phyloP scores from a whole-genome alignment of 2,329 filamentous ascomycete genomes.

The Botrytis byssoidea region DNA sequence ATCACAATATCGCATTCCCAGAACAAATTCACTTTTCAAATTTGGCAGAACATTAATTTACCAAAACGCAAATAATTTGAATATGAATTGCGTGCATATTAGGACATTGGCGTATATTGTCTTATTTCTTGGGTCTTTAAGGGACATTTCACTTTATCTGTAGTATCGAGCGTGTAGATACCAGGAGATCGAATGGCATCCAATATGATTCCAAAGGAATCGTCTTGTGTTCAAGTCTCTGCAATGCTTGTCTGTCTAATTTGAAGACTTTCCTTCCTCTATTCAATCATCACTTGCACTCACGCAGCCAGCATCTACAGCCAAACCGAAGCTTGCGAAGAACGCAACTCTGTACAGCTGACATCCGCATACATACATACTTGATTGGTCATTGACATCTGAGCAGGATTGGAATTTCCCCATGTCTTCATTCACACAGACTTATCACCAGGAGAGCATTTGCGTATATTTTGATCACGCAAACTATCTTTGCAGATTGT shows the following conservation, averaged over 20 bases:
- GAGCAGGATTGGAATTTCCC: background rate
- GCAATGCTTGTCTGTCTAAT: background rate
- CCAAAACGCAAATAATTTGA: background rate
- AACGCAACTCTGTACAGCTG: background rate
- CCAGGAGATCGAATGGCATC: background rate
- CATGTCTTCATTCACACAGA: background rate
- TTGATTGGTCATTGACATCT: background rate
- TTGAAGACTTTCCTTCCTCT: background rate
- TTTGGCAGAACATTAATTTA: background rate
- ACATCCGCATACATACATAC: rapidly evolving
- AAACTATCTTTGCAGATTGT: background rate
- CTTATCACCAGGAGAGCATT: background rate
- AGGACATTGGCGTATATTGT: background rate
- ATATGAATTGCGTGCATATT: background rate
- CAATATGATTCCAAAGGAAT: background rate
- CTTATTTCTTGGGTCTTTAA: background rate
- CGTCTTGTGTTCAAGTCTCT: background rate
- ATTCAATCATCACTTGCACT: background rate
- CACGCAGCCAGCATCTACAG: background rate
- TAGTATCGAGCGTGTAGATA: background rate
- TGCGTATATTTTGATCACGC: background rate
- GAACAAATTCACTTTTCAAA: background rate
- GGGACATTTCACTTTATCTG: no score
- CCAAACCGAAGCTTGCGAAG: background rate
- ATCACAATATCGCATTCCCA: background rate